Evolutionary conservation across 768 basidiomycete genomes (phyloP), one percentile per base, ranked within the genome.

Genomic region (Chalciporus piperatus): DNA sequence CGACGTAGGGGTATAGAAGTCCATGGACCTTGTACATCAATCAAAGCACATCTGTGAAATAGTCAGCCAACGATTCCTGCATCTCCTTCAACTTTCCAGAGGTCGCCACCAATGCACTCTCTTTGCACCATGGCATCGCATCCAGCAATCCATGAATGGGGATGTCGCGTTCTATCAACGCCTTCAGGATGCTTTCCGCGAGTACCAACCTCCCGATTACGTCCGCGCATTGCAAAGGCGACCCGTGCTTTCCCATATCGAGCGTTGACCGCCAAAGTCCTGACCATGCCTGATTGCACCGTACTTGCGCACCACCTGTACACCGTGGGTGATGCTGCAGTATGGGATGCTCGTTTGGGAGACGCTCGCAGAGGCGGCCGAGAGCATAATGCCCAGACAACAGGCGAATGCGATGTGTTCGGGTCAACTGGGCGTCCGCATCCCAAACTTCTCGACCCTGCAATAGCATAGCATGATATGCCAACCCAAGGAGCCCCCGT

Each of bases 321-420:
- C 79, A 80, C 22, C 74, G 66, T 19, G 67, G 63, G 43, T 65
- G 68, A 56, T 81, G 80, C 41, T 66, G 63, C 25, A 81, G 59
- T 30, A 59, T 50, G 16, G 80, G 81, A 12, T 79, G 70, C 27
- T 67, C 70, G 40, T 55, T 60, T 5, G 75, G 72, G 7, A 81
- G 70, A 16, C 70, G 65, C 42, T 78, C 74, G 69, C 75, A 75
- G 27, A 75, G 62, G 50, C 73, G 70, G 6, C 70, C 70, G 22
- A 82, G 72, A 32, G 73, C 71, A 59, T 82, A 78, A 59, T 77
- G 74, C 14, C 81, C 81, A 22, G 77, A 78, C 8, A 82, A 64
- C 37, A 83, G 66, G 35, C 79, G 77, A 28, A 81, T 71, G 10
- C 76, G 72, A 54, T 82, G 80, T n/a, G 73, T 64, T 12, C 76